Base-by-base conservation (phyloP, 129 eudicot genomes). In the Pittosporum tobira region DNA sequence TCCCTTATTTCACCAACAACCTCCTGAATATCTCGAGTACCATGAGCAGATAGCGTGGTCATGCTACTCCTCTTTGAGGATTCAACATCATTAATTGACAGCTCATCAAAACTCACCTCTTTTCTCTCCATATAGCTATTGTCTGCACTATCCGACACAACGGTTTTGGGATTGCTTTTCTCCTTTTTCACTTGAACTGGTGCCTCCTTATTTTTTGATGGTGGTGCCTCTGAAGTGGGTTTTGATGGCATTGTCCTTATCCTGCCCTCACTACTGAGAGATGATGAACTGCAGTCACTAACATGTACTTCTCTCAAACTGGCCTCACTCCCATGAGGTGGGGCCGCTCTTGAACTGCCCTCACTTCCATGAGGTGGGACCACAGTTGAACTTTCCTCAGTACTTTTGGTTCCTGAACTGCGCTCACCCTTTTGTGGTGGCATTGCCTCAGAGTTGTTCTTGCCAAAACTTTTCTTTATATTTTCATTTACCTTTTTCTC, bases 1-100 rank as follows among this genome's bases (percentile, higher is more conserved):
- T 74, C 89, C 67, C 77, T 83, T 24, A 91, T 87, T 65, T 86
- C 98, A 48, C 69, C 74, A 63, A 83, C 91, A 55, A 86, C 98
- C 64, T 91, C 98, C 27, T 74, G 72, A 53, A 91, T 80, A 77
- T 91, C 94, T 38, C 94, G 82, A 57, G 83, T 78, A 30, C 98
- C 96, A 58, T 79, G 83, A 48, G 75, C 73, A 19, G 95, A 83
- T 68, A 79, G 49, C 25, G 86, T 31, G 29, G 94, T 77, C 61
- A 86, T 63, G 71, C 87, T 87, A 71, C 98, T 86, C 44, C 69
- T 30, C 48, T 63, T 76, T 5, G 94, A 81, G 43, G 96, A 86
- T 26, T 76, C 96, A 18, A 67, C 61, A 61, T 86, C 98, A 21
- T 61, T 87, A 62, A 48, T 56, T 29, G 85, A 76, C 18, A 66